Base-by-base conservation (phyloP, 148 eudicot species). In the Arctostaphylos glauca region DNA sequence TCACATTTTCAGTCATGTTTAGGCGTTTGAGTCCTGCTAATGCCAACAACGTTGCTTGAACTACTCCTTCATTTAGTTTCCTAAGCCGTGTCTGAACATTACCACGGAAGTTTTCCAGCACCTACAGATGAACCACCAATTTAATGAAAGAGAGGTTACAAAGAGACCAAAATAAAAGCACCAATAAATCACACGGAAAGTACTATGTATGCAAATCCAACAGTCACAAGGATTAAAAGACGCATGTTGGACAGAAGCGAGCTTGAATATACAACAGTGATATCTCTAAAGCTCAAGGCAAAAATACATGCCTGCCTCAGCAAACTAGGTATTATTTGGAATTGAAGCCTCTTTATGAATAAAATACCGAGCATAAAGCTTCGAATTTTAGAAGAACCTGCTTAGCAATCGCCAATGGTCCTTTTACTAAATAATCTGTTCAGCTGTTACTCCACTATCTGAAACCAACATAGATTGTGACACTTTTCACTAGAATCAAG, bases 21-120 rank as follows among this genome's bases (percentile, higher is more conserved):
- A 96, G 86, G 25, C 98, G 94, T 85, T 90, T 96, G 8, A 96
- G 93, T 73, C 99, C 99, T 50, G 99, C 97, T 85, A 94, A 82
- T 78, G 98, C 99, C 86, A 96, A 87, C 82, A 94, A 83, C 83
- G 99, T 96, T 85, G 97, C 99, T 81, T 92, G 96, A 54, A 92
- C 95, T 43, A 91, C 87, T 9, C 95, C 98, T 80, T 92, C 98
- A 70, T 93, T 91, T 55, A 93, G 90, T 80, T 96, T 96, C 84
- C 75, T 92, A 79, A 96, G 79, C 80, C 98, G 90, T 76, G 99
- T 96, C 79, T 96, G 99, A 25, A 96, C 99, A 83, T 96, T 96
- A 76, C 99, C 98, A 73, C 98, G 92, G 73, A 96, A 96, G 84
- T 96, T 96, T 83, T 96, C 98, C 86, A 91, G 84, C 77, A 96